Percentiles rank a stretch among this genome's conserved stretches.
Evolutionary conservation across 257 asterid species (phyloP).

Genomic region (Nicotiana benthamiana): DNA sequence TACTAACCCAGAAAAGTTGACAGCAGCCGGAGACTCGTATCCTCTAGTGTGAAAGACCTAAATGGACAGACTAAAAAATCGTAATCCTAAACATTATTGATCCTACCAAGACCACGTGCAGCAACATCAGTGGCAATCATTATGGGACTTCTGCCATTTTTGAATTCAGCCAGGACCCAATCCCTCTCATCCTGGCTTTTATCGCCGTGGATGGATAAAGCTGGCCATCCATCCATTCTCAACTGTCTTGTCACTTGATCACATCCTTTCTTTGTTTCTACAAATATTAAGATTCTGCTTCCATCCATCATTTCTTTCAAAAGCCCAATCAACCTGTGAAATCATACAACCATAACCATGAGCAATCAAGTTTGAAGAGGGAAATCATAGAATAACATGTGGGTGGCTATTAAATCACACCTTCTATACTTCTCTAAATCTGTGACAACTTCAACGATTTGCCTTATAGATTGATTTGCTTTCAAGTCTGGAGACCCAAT

Average conservation of each 20-base stretch:
- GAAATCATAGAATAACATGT: neutral
- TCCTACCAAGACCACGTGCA: constrained; percentile 99
- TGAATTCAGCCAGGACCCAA: constrained; percentile 88
- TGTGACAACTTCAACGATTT: constrained; percentile 68
- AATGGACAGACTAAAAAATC: constrained; percentile 33
- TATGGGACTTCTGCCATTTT: constrained; percentile 75
- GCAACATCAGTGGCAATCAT: constrained; percentile 99
- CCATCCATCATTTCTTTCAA: constrained; percentile 81
- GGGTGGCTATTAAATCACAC: constrained; percentile 23
- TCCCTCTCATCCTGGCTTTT: constrained; percentile 91
- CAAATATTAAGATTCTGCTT: constrained; percentile 71
- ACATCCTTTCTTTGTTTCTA: constrained; percentile 89
- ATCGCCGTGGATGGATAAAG: constrained; percentile 89
- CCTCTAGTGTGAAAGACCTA: constrained; percentile 24
- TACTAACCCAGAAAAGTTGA: constrained; percentile 47
- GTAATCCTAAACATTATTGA: constrained; percentile 50
- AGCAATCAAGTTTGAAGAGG: constrained; percentile 18
- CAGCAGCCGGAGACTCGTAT: constrained; percentile 86
- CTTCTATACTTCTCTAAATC: constrained; percentile 87
- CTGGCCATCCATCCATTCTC: constrained; percentile 96
- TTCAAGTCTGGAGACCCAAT: constrained; percentile 74
- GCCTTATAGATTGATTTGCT: constrained; percentile 78
- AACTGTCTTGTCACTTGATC: constrained; percentile 83
- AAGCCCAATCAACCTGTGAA: constrained; percentile 60
- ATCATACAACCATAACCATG: constrained; percentile 15